Conservation (phyloP, 2,329 filamentous ascomycete genomes). For the Colletotrichum horii region DNA sequence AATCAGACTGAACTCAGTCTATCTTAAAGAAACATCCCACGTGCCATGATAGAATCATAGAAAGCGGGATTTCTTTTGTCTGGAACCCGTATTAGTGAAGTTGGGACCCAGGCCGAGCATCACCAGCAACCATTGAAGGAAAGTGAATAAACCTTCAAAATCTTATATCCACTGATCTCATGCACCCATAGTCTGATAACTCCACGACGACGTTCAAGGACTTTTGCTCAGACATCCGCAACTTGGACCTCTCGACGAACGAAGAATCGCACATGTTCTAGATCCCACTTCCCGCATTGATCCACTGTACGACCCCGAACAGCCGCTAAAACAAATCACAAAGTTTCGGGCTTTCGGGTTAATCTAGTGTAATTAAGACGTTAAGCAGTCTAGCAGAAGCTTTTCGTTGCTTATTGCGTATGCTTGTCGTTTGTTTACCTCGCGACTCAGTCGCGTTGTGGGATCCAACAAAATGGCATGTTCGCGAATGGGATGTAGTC, state of each 20-base stretch:
- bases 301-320: background rate
- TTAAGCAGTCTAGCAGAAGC: background rate
- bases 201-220: background rate
- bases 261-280: accelerated
- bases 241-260: accelerated
- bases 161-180: too few relatives aligned
- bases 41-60: background rate
- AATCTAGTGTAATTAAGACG: background rate
- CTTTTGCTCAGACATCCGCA: accelerated
- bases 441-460: background rate
- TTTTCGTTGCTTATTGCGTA: background rate
- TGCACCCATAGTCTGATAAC: too few relatives aligned
- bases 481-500: background rate
- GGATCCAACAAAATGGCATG: background rate
- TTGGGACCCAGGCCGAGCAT: too few relatives aligned
- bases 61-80: background rate
- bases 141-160: too few relatives aligned
- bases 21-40: background rate
- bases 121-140: too few relatives aligned
- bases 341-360: background rate
- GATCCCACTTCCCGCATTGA: background rate
- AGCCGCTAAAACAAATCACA: background rate
- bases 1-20: background rate
- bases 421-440: background rate
- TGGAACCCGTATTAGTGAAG: background rate